Conservation (phyloP, 179 eudicot species). For the Dionaea muscipula region DNA sequence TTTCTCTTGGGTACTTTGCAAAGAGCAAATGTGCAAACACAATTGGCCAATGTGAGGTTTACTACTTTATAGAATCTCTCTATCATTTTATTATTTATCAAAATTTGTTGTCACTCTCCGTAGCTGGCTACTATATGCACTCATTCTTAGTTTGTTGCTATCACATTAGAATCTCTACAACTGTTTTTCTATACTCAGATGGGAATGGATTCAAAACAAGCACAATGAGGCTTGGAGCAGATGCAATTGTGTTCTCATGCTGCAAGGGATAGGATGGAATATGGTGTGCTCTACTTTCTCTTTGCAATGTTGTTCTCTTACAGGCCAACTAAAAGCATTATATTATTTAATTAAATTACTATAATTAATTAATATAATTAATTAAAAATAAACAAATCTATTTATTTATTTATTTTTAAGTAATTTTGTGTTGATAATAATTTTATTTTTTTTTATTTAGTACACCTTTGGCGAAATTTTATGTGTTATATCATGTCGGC, state of each 20-base stretch:
- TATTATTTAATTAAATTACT: conserved; percentile 64
- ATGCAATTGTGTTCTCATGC: conserved; percentile 70
- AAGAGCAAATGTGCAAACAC: conserved; percentile 53
- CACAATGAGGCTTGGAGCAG: conserved; percentile 95
- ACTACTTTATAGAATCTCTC: background rate
- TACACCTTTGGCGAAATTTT: too few species aligned
- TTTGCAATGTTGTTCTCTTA: background rate
- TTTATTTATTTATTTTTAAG: too few species aligned
- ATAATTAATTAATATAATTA: too few species aligned
- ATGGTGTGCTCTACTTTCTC: conserved; percentile 20
- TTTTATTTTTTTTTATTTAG: too few species aligned
- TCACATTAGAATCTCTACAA: background rate
- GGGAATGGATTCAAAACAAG: conserved; percentile 95
- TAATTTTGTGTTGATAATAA: too few species aligned
- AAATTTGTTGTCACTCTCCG: too few species aligned
- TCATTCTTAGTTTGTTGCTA: background rate
- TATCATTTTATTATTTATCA: background rate
- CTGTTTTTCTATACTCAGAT: conserved; percentile 24
- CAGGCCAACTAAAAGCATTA: conserved; percentile 56
- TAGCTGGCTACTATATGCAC: too few species aligned
- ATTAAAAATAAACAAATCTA: too few species aligned
- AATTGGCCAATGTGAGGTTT: conserved; percentile 64
- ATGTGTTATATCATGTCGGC: too few species aligned
- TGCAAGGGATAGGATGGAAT: conserved; percentile 31
- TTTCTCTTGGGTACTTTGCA: conserved; percentile 72